phyloP scores from a whole-genome alignment of 306 rosid species.

The Chamaecrista fasciculata region DNA sequence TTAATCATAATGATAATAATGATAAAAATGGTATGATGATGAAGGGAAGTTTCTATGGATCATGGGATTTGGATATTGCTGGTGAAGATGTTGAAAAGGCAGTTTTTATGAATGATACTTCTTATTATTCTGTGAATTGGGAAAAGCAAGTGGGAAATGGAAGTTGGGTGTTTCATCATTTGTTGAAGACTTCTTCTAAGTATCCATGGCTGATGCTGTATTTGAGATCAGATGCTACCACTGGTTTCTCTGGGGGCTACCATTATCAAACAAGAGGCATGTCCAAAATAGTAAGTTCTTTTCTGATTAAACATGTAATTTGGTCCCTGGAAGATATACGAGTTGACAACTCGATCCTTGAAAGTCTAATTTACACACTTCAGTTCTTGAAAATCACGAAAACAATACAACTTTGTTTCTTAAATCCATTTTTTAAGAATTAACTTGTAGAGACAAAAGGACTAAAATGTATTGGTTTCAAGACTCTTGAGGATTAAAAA shows the following conservation, averaged over 20 bases:
- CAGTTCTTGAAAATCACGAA: too few species aligned
- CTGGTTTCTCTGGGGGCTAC: slow-evolving; percentile 54
- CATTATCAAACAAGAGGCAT: slow-evolving; percentile 59
- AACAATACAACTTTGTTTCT: too few species aligned
- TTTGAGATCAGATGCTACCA: slow-evolving; percentile 61
- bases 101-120: slow-evolving; percentile 27
- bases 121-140: slow-evolving; percentile 56
- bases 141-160: slow-evolving; percentile 46
- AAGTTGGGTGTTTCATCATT: slow-evolving; percentile 53
- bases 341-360: too few species aligned
- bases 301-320: too few species aligned
- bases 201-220: slow-evolving; percentile 72
- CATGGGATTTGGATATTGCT: slow-evolving; percentile 45
- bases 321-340: too few species aligned
- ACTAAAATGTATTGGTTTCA: too few species aligned
- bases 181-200: slow-evolving; percentile 53
- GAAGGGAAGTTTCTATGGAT: slow-evolving; percentile 49
- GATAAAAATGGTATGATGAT: background rate
- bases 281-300: slow-evolving; percentile 48
- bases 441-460: too few species aligned
- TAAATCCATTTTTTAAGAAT: too few species aligned
- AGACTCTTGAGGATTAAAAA: too few species aligned
- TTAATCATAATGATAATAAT: background rate
- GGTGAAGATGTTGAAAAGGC: slow-evolving; percentile 26
- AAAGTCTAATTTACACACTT: too few species aligned